Percentiles rank a stretch among this genome's conserved stretches.
These are phyloP conservation scores for Austropuccinia psidii DNA, from an alignment of 1,284 basidiomycete species.

Conservation along the genomic window DNA sequence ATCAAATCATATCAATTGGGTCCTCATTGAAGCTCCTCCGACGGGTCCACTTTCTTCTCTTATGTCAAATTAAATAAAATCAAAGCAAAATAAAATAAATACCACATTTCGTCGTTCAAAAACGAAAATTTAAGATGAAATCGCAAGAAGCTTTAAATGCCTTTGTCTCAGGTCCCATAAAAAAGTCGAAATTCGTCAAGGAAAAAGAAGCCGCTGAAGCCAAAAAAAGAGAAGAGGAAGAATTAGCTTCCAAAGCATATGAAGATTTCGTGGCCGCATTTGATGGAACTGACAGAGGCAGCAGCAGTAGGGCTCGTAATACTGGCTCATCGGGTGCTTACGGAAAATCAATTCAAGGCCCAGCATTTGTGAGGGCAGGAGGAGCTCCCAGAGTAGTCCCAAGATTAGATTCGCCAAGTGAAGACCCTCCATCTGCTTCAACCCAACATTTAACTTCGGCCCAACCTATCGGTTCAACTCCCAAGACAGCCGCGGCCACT, in stretches of 20 bases:
- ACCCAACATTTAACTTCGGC: neutral
- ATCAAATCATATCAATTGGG: no score
- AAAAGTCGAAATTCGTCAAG: constrained; percentile 56
- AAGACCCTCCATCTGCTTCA: neutral
- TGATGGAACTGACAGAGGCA: constrained; percentile 58
- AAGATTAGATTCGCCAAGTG: neutral
- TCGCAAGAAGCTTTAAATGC: constrained; percentile 36
- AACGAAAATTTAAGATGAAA: neutral
- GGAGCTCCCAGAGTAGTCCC: constrained; percentile 39
- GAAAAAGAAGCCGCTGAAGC: constrained; percentile 81
- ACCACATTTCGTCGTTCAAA: no score
- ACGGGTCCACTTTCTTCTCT: no score
- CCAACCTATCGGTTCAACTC: neutral
- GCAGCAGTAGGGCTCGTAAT: constrained; percentile 38
- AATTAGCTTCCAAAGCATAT: constrained; percentile 53
- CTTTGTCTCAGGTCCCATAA: constrained; percentile 49
- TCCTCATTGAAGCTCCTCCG: no score
- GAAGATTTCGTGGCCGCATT: constrained; percentile 80
- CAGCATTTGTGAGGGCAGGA: constrained; percentile 66
- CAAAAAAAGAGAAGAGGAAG: constrained; percentile 55
- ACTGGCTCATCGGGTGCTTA: constrained; percentile 33
- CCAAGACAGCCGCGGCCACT: neutral
- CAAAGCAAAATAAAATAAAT: no score
- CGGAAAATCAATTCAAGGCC: constrained; percentile 47
- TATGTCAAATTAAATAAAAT: no score